These are phyloP conservation scores for Yamadazyma blattariae DNA, from an alignment of 1,139 yeast genomes.

Conservation along the genomic window DNA sequence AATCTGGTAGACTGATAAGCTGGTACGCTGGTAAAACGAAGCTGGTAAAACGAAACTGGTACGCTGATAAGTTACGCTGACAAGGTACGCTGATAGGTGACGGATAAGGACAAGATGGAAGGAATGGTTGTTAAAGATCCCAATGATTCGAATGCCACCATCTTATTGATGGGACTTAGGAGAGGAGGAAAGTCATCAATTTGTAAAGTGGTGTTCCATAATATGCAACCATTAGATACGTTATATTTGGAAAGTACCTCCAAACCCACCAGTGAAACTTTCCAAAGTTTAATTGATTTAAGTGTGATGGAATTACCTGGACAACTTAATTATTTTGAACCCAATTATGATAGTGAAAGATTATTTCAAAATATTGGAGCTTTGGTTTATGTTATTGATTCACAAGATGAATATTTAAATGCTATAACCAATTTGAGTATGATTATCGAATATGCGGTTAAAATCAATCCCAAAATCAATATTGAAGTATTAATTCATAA, in stretches of 20 bases:
- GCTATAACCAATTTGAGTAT: constrained; percentile 86
- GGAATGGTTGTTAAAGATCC: constrained; percentile 28
- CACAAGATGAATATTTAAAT: constrained; percentile 91
- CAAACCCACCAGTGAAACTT: constrained; percentile 79
- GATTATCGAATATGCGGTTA: constrained; percentile 85
- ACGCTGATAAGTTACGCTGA: too few relatives aligned
- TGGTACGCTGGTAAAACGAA: too few relatives aligned
- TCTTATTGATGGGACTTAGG: constrained; percentile 82
- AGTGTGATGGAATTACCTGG: constrained; percentile 98
- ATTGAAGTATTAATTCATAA: constrained; percentile 93
- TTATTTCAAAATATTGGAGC: constrained; percentile 88
- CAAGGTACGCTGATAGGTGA: too few relatives aligned
- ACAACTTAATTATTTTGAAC: constrained; percentile 85
- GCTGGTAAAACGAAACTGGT: too few relatives aligned
- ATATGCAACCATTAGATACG: constrained; percentile 95
- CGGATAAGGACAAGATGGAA: too few relatives aligned
- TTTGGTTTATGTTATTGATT: constrained; percentile 87
- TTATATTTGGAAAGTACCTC: constrained; percentile 86
- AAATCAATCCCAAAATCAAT: constrained; percentile 80
- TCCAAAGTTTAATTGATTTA: constrained; percentile 75
- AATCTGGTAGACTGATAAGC: too few relatives aligned
- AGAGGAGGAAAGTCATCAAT: constrained; percentile 84
- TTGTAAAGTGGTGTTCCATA: constrained; percentile 91
- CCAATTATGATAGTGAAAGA: constrained; percentile 73
- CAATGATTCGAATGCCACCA: constrained; percentile 62